Evolutionary conservation across 2,329 filamentous ascomycete species (phyloP).

Genomic region (Dactylellina cionopaga): DNA sequence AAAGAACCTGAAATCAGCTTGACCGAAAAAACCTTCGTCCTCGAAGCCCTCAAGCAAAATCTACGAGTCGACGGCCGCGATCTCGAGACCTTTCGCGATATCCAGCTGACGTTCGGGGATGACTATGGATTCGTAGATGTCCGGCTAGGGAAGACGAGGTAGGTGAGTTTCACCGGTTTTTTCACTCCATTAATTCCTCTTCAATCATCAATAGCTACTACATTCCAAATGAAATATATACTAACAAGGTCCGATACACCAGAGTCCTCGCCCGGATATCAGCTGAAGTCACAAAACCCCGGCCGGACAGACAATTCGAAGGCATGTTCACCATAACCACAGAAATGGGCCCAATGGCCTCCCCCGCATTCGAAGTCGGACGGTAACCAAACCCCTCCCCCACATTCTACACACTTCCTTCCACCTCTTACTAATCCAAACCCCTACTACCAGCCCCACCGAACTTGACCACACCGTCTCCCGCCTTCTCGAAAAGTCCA

Average conservation of each 20-base stretch:
- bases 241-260: constrained; percentile 13
- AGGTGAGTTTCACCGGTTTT: constrained; percentile 54
- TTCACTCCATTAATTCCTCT: background rate
- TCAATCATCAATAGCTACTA: background rate
- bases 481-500: constrained; percentile 89
- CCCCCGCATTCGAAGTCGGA: constrained; percentile 87
- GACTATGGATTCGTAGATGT: constrained; percentile 92
- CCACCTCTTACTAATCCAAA: too few species aligned
- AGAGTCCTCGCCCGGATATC: constrained; percentile 87
- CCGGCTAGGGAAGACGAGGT: constrained; percentile 89
- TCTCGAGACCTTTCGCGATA: constrained; percentile 79
- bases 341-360: constrained; percentile 91
- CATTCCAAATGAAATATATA: background rate
- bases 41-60: constrained; percentile 81
- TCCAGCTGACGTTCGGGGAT: constrained; percentile 84
- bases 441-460: constrained; percentile 70
- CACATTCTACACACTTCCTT: constrained; percentile 9
- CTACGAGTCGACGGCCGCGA: constrained; percentile 84
- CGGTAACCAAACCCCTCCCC: constrained; percentile 64
- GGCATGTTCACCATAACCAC: constrained; percentile 92
- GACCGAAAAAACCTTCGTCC: constrained; percentile 86
- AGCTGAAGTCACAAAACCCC: constrained; percentile 86
- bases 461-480: constrained; percentile 87
- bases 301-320: constrained; percentile 89
- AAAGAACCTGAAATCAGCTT: constrained; percentile 89